A percentile compares a stretch with the other conserved stretches of the same genome.
Conservation (phyloP, 2,329 filamentous ascomycete species). For the Monosporascus sp. region DNA sequence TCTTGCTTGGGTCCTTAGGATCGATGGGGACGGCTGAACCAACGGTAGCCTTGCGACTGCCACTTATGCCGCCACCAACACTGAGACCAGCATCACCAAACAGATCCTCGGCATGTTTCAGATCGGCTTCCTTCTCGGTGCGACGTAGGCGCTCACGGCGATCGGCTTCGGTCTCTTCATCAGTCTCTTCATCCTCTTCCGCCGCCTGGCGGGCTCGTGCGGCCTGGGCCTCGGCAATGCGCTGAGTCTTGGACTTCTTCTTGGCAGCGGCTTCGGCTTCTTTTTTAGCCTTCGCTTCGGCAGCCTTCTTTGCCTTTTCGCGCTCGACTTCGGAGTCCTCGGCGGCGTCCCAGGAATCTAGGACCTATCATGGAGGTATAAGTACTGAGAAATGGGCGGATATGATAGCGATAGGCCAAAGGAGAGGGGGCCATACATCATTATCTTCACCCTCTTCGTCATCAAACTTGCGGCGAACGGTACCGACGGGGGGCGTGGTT, state of each 20-base stretch:
- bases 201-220: constrained; percentile 48
- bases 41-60: constrained; percentile 61
- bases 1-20: constrained; percentile 66
- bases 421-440: constrained; percentile 52
- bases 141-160: constrained; percentile 68
- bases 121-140: constrained; percentile 81
- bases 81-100: constrained; percentile 68
- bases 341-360: constrained; percentile 94
- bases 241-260: constrained; percentile 84
- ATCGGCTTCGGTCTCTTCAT: constrained; percentile 69
- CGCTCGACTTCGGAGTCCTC: constrained; percentile 96
- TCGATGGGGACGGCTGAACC: constrained; percentile 65
- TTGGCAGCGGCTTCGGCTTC: constrained; percentile 82
- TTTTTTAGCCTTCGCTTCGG: constrained; percentile 81
- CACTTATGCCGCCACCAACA: constrained; percentile 54
- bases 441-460: constrained; percentile 81
- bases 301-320: constrained; percentile 86
- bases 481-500: constrained; percentile 33
- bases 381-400: constrained; percentile 4
- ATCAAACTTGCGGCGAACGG: constrained; percentile 66
- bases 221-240: constrained; percentile 74
- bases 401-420: neutral
- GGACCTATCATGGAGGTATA: constrained; percentile 52
- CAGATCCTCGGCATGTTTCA: constrained; percentile 85
- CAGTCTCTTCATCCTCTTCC: constrained; percentile 54